Base-by-base conservation (phyloP, 331 rosid species). In the Malus hybrid region DNA sequence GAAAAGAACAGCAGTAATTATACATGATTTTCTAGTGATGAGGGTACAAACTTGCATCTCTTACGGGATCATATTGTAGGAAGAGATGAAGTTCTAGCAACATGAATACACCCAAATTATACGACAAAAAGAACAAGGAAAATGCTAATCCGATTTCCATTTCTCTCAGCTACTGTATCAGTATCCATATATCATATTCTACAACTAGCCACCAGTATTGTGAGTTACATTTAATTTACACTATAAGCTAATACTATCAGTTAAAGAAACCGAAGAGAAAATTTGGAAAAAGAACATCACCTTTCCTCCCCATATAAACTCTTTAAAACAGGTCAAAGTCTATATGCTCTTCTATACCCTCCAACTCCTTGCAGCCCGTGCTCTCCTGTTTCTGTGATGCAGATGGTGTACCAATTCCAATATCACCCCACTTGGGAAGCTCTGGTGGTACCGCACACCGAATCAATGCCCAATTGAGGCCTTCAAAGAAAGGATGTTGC, bases 391-490 rank as follows among this genome's bases (percentile, higher is more conserved):
- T 87, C 86, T 85, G 87, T 39, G 77, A 71, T 32, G 71, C 84
- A 71, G 75, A 19, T 15, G 79, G 61, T 67, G 84, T 80, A 71
- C 82, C 70, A 62, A 68, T 78, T 80, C 86, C 98, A 33, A 82
- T 76, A 28, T 90, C 93, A 9, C 66, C 82, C 63, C 73, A 84
- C 80, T 85, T 90, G 66, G 97, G 97, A 72, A 94, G 87, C 82
- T 94, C 97, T 0, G 99, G 99, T 1, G 99, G 97, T 39, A 88
- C 83, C 0, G 97, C 92, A 76, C 97, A 94, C 70, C 99, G 90
- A 70, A 94, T 90, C 68, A 94, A 85, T 71, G 99, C 99, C 99
- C 99, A 94, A 75, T 94, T 94, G 29, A 94, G 93, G 84, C 97
- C 97, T 73, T 86, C 92, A 53, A 94, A 94, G 91, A 94, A 94